Percentiles rank a stretch among this genome's conserved stretches.
Evolutionary conservation across 768 basidiomycete genomes (phyloP).

Genomic region (Daedalea quercina): DNA sequence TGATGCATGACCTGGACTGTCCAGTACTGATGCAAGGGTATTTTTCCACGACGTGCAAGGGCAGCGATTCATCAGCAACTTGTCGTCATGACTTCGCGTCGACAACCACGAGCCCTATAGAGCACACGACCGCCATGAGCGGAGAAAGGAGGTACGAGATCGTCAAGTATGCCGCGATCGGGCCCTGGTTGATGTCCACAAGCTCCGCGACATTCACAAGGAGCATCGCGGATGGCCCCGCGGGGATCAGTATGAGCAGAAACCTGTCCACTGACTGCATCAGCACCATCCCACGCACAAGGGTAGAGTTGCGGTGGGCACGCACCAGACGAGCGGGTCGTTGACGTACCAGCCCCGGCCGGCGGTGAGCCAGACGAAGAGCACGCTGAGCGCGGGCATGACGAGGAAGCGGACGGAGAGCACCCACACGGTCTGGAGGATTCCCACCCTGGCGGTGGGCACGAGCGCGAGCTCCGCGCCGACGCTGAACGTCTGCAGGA

Average conservation of each 20-base stretch:
- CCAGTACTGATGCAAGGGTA: no score
- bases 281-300: background rate
- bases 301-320: background rate
- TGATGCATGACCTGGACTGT: no score
- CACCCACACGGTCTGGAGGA: slow-evolving; percentile 13
- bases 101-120: slow-evolving; percentile 20
- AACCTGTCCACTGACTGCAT: slow-evolving; percentile 14
- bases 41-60: no score
- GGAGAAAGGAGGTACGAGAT: slow-evolving; percentile 23
- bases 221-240: slow-evolving; percentile 25
- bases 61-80: no score
- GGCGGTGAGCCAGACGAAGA: slow-evolving; percentile 21
- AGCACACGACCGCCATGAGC: slow-evolving; percentile 20
- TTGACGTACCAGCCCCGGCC: slow-evolving; percentile 21
- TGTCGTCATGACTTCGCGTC: background rate
- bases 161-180: slow-evolving; percentile 23
- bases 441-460: slow-evolving; percentile 12
- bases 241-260: slow-evolving; percentile 22
- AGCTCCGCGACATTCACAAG: slow-evolving; percentile 24
- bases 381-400: slow-evolving; percentile 21
- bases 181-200: slow-evolving; percentile 21
- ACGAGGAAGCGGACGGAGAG: slow-evolving; percentile 20
- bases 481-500: slow-evolving; percentile 22
- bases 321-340: slow-evolving; percentile 25
- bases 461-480: slow-evolving; percentile 23